Evolutionary conservation across 129 eudicot species (phyloP).

Genomic region (Arctium lappa): DNA sequence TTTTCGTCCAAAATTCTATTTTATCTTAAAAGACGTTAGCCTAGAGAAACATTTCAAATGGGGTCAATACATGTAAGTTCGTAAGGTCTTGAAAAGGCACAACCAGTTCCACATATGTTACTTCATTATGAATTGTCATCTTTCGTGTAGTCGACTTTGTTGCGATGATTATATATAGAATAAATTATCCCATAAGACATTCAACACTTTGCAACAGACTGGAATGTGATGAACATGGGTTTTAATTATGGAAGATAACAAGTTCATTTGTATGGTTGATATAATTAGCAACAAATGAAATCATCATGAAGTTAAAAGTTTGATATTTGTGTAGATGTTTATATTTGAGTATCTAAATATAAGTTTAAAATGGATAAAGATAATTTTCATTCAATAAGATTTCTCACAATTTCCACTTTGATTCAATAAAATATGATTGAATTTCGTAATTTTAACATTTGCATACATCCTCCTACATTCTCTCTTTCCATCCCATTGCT

Average conservation of each 20-base stretch:
- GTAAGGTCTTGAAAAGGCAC: background rate
- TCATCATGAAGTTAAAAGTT: too few species aligned
- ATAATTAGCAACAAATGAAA: background rate
- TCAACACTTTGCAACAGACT: background rate
- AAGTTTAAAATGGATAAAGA: background rate
- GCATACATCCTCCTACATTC: background rate
- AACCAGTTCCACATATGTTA: background rate
- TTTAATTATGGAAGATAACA: too few species aligned
- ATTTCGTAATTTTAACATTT: too few species aligned
- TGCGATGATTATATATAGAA: background rate
- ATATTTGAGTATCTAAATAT: background rate
- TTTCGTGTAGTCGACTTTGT: background rate
- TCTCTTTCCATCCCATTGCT: background rate
- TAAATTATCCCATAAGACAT: background rate
- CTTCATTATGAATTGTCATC: background rate
- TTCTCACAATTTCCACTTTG: background rate
- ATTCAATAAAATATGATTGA: background rate
- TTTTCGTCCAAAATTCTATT: background rate
- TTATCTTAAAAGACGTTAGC: background rate
- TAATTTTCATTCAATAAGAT: background rate
- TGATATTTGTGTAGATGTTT: background rate
- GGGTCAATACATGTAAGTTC: background rate
- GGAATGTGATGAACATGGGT: background rate
- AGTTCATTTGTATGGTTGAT: background rate
- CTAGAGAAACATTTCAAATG: background rate